Base-by-base conservation (phyloP, 148 eudicot species). In the Chenopodium formosanum region DNA sequence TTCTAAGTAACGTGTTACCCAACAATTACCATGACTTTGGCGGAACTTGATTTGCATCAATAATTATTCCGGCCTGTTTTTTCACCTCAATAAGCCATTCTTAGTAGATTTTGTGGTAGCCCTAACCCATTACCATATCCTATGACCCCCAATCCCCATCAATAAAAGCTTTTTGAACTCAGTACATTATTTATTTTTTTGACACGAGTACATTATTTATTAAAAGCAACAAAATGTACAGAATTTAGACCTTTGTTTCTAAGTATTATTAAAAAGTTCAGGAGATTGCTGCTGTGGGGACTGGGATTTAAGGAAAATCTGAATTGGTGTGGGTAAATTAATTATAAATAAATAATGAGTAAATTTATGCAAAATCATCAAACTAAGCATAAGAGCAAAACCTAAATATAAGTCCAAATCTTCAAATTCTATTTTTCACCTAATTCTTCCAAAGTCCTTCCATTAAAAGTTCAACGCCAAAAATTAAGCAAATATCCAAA, bases 211-310 rank as follows among this genome's bases (percentile, higher is more conserved):
- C 34, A 32, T 32, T 32, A 62, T 20, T 37, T 37, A 37, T 37
- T 37, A 37, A 37, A 37, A 37, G 40, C 40, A 37, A 37, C 40
- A 37, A 37, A 37, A 37, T 62, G 25, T 62, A 62, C 65, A 9
- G 9, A 22, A 7, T 20, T 22, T 62, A 62, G 25, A n/a, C 23
- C 65, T 62, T 62, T 62, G 23, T 62, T 62, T 4, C 23, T 62
- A 20, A 23, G 25, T 62, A 11, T 17, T 56, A 56, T 13, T 2
- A 27, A 79, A 74, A 78, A 79, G 80, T 31, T 70, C 84, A 82
- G 81, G 80, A 77, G 80, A 77, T 82, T 82, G 71, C 40, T 77
- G 81, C 46, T 60, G 65, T 71, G 70, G 76, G 76, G 65, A 62
- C 65, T 16, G 4, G 16, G 60, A 13, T 56, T 13, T 17, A 56